These are phyloP conservation scores for Aspergillus cavernicola DNA, from an alignment of 495 filamentous ascomycete genomes.

Conservation along the genomic window DNA sequence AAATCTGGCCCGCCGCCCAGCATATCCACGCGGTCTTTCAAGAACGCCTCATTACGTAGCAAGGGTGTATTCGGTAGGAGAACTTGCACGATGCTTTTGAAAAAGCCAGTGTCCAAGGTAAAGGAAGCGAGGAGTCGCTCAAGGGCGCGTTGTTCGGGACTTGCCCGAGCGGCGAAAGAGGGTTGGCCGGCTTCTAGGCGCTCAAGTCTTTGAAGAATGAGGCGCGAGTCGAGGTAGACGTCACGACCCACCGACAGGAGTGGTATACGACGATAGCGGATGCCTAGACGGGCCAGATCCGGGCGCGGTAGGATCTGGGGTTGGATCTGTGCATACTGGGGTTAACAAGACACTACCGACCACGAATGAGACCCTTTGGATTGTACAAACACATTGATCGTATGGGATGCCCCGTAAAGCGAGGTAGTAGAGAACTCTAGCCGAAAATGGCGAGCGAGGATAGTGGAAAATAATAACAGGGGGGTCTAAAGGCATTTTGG, in stretches of 20 bases:
- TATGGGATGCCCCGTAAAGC: slow-evolving; percentile 12
- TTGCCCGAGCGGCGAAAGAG: background rate
- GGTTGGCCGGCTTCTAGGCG: slow-evolving; percentile 23
- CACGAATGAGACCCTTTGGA: too few relatives aligned
- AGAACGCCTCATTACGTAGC: background rate
- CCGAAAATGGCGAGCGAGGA: background rate
- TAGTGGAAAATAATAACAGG: slow-evolving; percentile 4
- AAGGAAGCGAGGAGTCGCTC: background rate
- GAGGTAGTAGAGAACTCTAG: slow-evolving; percentile 14
- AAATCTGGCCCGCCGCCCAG: background rate
- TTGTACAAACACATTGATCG: slow-evolving; percentile 9
- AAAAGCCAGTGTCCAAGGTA: slow-evolving; percentile 1
- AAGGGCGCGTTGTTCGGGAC: background rate
- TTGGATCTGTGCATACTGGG: slow-evolving; percentile 56
- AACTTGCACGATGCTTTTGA: slow-evolving; percentile 5
- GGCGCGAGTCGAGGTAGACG: slow-evolving; percentile 54
- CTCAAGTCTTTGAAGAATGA: slow-evolving; percentile 59
- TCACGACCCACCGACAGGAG: slow-evolving; percentile 54
- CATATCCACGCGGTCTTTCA: slow-evolving; percentile 7
- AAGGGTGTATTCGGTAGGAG: background rate
- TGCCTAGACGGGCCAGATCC: slow-evolving; percentile 51
- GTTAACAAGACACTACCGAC: too few relatives aligned
- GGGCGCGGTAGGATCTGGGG: slow-evolving; percentile 56
- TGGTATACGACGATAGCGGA: slow-evolving; percentile 63
- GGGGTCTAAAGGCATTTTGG: too few relatives aligned